These are phyloP conservation scores for Neurospora sp. DNA, from an alignment of 495 filamentous ascomycete genomes.

Conservation along the genomic window DNA sequence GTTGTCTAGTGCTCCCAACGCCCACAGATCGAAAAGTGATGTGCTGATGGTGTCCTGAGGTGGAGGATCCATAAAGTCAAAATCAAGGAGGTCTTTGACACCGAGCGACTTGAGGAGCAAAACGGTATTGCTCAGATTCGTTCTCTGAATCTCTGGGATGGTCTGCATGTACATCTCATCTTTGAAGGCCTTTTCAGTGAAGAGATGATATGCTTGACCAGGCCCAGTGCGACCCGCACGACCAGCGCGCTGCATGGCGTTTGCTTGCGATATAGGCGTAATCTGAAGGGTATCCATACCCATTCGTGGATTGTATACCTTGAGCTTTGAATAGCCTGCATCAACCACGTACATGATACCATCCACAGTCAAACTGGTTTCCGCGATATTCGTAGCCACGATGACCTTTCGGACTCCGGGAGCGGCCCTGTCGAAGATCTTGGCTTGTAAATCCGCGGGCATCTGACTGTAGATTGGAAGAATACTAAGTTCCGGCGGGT, in stretches of 20 bases:
- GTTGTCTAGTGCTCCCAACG: constrained; percentile 86
- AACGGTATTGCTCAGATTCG: constrained; percentile 90
- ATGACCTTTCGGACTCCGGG: constrained; percentile 94
- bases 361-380: constrained; percentile 96
- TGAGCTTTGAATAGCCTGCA: constrained; percentile 90
- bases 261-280: constrained; percentile 95
- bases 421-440: constrained; percentile 87
- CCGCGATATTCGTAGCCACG: constrained; percentile 97
- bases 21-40: constrained; percentile 96
- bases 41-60: constrained; percentile 98
- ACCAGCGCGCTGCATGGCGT: constrained; percentile 85
- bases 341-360: constrained; percentile 99
- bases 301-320: constrained; percentile 98
- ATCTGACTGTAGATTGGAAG: constrained; percentile 99
- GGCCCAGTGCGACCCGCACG: constrained; percentile 92
- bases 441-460: constrained; percentile 95
- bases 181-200: constrained; percentile 88
- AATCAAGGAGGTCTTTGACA: constrained; percentile 90
- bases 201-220: constrained; percentile 90
- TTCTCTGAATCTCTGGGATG: constrained; percentile 96
- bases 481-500: constrained; percentile 89
- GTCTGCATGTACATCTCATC: constrained; percentile 97
- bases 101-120: constrained; percentile 89
- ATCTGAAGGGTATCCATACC: constrained; percentile 99
- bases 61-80: constrained; percentile 98